A percentile compares a stretch with the other conserved stretches of the same genome.
These are phyloP conservation scores for Eucalyptus grandis DNA, from an alignment of 345 rosid species.

Conservation along the genomic window DNA sequence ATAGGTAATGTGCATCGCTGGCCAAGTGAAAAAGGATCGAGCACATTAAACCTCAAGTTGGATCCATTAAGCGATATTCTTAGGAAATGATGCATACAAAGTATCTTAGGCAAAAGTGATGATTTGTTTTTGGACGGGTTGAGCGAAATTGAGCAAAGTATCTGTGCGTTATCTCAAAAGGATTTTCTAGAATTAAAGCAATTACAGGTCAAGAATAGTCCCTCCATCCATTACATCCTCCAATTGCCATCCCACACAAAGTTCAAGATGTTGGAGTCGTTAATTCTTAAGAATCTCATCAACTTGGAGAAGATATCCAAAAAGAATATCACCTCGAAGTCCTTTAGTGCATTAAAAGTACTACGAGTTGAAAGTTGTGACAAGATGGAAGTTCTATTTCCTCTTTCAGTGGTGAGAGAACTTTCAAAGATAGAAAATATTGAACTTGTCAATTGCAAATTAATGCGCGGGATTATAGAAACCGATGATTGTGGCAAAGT, in stretches of 20 bases:
- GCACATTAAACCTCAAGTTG: not conserved
- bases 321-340: rapidly evolving
- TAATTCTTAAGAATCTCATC: not conserved
- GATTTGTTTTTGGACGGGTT: not conserved
- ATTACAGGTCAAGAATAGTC: not conserved
- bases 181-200: not conserved
- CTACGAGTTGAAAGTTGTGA: not conserved
- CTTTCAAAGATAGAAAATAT: not conserved
- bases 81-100: not conserved
- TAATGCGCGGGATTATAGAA: not conserved
- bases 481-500: not conserved
- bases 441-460: rapidly evolving
- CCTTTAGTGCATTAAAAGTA: not conserved
- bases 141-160: not conserved
- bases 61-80: rapidly evolving
- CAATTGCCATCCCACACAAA: rapidly evolving
- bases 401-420: not conserved
- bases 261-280: not conserved
- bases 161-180: not conserved
- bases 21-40: not conserved
- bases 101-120: not conserved
- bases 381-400: not conserved
- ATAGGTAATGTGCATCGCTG: too few species aligned
- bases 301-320: not conserved
- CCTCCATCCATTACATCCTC: not conserved